Evolutionary conservation across 2,329 filamentous ascomycete genomes (phyloP).

Genomic region (Onygena corvina): DNA sequence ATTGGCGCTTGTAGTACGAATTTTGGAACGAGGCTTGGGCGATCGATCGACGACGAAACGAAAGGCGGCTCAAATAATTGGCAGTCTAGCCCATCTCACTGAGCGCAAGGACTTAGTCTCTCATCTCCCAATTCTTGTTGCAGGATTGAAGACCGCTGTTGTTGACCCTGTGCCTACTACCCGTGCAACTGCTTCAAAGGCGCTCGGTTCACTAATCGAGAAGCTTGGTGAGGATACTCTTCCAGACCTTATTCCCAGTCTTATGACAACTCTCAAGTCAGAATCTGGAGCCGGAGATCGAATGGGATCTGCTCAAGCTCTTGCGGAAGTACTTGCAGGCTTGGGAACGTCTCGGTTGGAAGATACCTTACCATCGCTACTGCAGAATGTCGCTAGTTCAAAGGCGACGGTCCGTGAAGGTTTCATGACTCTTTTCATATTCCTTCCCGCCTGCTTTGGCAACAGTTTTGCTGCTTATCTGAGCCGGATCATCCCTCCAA

Average conservation of each 20-base stretch:
- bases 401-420: slow-evolving; percentile 88
- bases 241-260: slow-evolving; percentile 89
- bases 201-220: slow-evolving; percentile 89
- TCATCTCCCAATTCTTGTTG: slow-evolving; percentile 83
- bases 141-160: slow-evolving; percentile 74
- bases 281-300: slow-evolving; percentile 94
- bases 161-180: slow-evolving; percentile 96
- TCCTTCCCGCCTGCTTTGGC: slow-evolving; percentile 95
- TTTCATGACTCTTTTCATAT: slow-evolving; percentile 99
- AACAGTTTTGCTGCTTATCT: slow-evolving; percentile 97
- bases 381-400: slow-evolving; percentile 87
- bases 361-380: slow-evolving; percentile 87
- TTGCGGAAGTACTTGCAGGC: slow-evolving; percentile 90
- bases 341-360: slow-evolving; percentile 84
- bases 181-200: slow-evolving; percentile 88
- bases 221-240: slow-evolving; percentile 95
- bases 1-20: slow-evolving; percentile 84
- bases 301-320: slow-evolving; percentile 87
- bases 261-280: slow-evolving; percentile 96
- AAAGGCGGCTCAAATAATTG: slow-evolving; percentile 94
- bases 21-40: slow-evolving; percentile 79
- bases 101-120: slow-evolving; percentile 87
- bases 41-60: slow-evolving; percentile 91
- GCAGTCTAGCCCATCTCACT: slow-evolving; percentile 89
- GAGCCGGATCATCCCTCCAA: slow-evolving; percentile 87